phyloP scores from a whole-genome alignment of 2,329 filamentous ascomycete species.

The Aureobasidium sp. region DNA sequence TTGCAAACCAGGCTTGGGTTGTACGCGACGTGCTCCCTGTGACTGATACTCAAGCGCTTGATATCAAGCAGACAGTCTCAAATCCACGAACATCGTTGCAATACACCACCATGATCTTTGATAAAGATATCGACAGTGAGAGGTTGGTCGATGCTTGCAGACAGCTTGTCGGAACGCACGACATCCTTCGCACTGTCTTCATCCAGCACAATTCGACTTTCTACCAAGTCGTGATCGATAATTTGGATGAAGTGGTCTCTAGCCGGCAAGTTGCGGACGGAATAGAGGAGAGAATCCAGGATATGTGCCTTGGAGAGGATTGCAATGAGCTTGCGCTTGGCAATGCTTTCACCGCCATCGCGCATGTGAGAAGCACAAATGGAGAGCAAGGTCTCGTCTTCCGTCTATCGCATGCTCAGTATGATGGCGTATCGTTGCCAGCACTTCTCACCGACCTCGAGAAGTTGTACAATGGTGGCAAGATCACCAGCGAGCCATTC shows the following conservation, averaged over 20 bases:
- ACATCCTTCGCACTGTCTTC: slow-evolving; percentile 50
- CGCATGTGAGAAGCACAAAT: slow-evolving; percentile 19
- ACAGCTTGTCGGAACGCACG: slow-evolving; percentile 46
- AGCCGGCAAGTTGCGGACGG: slow-evolving; percentile 14
- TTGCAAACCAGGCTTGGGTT: slow-evolving; percentile 38
- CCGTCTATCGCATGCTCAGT: slow-evolving; percentile 30
- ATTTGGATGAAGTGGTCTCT: slow-evolving; percentile 30
- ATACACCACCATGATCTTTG: slow-evolving; percentile 59
- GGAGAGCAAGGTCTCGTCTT: slow-evolving; percentile 27
- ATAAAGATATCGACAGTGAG: slow-evolving; percentile 42
- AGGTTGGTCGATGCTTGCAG: slow-evolving; percentile 46
- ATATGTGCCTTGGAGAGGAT: slow-evolving; percentile 16
- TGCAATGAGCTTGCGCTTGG: slow-evolving; percentile 17
- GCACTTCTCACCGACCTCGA: slow-evolving; percentile 52
- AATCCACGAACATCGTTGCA: slow-evolving; percentile 55
- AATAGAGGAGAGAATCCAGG: slow-evolving; percentile 15
- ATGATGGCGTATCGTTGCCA: slow-evolving; percentile 40
- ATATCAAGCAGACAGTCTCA: slow-evolving; percentile 50
- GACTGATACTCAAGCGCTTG: slow-evolving; percentile 22
- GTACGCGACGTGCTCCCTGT: slow-evolving; percentile 25
- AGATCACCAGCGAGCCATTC: not conserved
- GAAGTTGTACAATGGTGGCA: slow-evolving; percentile 32
- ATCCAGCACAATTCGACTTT: slow-evolving; percentile 38
- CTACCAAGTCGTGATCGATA: slow-evolving; percentile 36
- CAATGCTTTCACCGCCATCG: slow-evolving; percentile 19